Evolutionary conservation across 2,329 filamentous ascomycete species (phyloP), one percentile per base, ranked within the genome.

Genomic region (Hymenoscyphus fructigenus): DNA sequence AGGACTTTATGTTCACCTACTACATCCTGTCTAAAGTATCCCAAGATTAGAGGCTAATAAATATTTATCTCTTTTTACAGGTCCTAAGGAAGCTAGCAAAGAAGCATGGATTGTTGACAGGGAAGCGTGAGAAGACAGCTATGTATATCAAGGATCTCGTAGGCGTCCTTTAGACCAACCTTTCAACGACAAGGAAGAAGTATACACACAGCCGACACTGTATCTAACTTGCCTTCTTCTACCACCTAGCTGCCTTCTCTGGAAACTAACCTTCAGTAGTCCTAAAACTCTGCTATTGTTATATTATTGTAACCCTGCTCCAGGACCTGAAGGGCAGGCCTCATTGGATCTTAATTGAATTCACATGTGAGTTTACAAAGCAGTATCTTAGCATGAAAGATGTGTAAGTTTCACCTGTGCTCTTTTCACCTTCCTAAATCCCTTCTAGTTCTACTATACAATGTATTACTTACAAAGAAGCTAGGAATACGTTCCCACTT

Each of bases 171-270:
- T n/a, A n/a, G n/a, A 72, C 68, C n/a, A 73, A 68, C 60, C 64
- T 75, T 29, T 71, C 66, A 32, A 75, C 64, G 20, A 75, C 63
- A 17, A 71, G 70, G 64, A 70, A 75, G 68, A 60, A 57, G 12
- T 75, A 69, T 50, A 69, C 69, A 20, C 63, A 73, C n/a, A 62
- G 70, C 29, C 68, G 72, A 65, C 60, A 72, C 2, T 66, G 67
- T 1, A 75, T 75, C 41, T 15, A 67, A 47, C 26, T 59, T 56
- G 41, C 6, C 55, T 61, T 68, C 20, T 69, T 68, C 56, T 64
- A 36, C 44, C 23, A 67, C 56, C 64, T 69, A 28, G 62, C 61
- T 61, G 47, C 23, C 5, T 63, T 69, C 44, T 67, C 60, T 53
- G 53, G 4, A 62, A 69, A 67, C 62, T 60, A 59, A n/a, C 65